Evolutionary conservation across 2,329 filamentous ascomycete species (phyloP).

Genomic region (Plectosphaerella plurivora): DNA sequence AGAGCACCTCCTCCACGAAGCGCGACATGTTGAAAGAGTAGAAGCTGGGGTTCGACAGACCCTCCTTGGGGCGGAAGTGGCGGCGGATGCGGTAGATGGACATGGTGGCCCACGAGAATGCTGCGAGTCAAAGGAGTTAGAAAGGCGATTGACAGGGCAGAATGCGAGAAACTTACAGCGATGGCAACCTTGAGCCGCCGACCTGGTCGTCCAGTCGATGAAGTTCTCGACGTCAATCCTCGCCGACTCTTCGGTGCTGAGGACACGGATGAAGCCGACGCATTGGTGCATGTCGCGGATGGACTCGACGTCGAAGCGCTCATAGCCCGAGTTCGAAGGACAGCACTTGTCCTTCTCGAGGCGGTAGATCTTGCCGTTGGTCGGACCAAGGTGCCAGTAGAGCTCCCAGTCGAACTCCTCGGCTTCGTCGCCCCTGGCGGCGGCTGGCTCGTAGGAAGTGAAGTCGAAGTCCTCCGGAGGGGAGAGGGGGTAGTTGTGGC

Average conservation of each 20-base stretch:
- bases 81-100: constrained; percentile 20
- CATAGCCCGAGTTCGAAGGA: constrained; percentile 4
- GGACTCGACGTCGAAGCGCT: constrained; percentile 2
- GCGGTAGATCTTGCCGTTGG: constrained; percentile 6
- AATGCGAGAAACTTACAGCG: constrained; percentile 6
- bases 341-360: neutral
- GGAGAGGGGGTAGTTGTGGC: constrained; percentile 2
- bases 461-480: constrained; percentile 9
- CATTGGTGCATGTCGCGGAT: constrained; percentile 14
- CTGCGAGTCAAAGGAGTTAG: no score
- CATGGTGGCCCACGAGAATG: constrained; percentile 23
- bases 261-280: constrained; percentile 17
- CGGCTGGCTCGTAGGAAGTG: constrained; percentile 12
- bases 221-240: constrained; percentile 22
- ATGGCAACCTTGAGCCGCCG: constrained; percentile 15
- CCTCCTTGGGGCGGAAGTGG: constrained; percentile 15
- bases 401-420: constrained; percentile 30
- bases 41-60: constrained; percentile 5
- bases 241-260: no score
- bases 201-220: constrained; percentile 25
- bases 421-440: constrained; percentile 11
- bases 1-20: constrained; percentile 21
- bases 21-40: constrained; percentile 18
- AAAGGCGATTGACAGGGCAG: no score
- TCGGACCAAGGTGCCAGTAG: constrained; percentile 20